Evolutionary conservation across 441 rosid genomes (phyloP).

Genomic region (Populus hybrid): DNA sequence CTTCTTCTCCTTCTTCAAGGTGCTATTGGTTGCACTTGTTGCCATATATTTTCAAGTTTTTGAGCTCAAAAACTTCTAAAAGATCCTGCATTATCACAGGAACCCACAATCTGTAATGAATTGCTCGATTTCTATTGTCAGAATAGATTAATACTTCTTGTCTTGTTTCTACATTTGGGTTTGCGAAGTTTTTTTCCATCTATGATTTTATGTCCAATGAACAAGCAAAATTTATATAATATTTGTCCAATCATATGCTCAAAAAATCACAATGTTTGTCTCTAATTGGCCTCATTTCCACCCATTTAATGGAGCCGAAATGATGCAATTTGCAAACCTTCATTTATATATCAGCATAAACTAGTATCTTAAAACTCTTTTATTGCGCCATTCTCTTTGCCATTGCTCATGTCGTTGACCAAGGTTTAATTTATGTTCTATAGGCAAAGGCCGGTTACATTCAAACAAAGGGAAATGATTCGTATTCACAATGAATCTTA

Average conservation of each 20-base stretch:
- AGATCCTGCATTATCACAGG: conserved; percentile 13
- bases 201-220: no score
- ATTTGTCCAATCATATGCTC: not conserved
- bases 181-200: not conserved
- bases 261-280: no score
- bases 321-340: not conserved
- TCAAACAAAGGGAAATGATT: not conserved
- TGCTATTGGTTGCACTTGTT: conserved; percentile 19
- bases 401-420: not conserved
- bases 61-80: not conserved
- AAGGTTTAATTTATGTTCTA: not conserved
- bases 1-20: conserved; percentile 28
- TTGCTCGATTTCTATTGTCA: not conserved
- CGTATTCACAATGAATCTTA: not conserved
- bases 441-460: not conserved
- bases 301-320: not conserved
- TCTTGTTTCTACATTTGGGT: not conserved
- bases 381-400: not conserved
- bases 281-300: not conserved
- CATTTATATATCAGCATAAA: not conserved
- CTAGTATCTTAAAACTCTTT: not conserved
- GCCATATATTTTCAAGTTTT: conserved; percentile 27
- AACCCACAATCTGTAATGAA: not conserved
- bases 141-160: not conserved
- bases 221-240: no score